Evolutionary conservation across 2,329 filamentous ascomycete species (phyloP).

Genomic region (Triangularia setosa): DNA sequence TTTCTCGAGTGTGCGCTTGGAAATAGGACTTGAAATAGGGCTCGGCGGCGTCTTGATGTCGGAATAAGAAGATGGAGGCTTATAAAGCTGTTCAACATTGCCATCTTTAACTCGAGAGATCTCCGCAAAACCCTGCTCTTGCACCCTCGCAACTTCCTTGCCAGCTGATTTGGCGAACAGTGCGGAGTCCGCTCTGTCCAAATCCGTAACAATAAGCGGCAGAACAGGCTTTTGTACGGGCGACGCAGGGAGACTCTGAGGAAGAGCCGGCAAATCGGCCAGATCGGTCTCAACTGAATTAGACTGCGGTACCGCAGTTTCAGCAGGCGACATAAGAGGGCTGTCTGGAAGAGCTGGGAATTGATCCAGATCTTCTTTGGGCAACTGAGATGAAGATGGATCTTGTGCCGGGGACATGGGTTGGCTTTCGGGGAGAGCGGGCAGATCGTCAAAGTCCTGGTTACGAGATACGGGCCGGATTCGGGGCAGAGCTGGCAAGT

Average conservation of each 20-base stretch:
- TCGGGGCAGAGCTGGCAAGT: neutral
- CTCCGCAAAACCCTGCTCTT: slow-evolving; percentile 8
- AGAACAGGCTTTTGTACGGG: neutral
- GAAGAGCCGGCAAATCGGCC: slow-evolving; percentile 1
- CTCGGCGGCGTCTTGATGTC: slow-evolving; percentile 17
- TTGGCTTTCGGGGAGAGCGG: slow-evolving; percentile 11
- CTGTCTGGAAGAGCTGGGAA: neutral
- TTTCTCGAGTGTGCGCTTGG: slow-evolving; percentile 4
- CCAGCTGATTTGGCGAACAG: neutral
- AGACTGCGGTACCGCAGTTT: neutral
- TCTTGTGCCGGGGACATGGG: neutral
- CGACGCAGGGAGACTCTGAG: slow-evolving; percentile 2
- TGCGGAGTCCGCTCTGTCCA: neutral
- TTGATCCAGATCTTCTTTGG: neutral
- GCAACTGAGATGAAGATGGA: neutral
- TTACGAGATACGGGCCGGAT: neutral
- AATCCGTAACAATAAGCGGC: neutral
- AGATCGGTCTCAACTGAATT: neutral
- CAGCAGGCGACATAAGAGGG: neutral
- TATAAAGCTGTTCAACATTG: neutral
- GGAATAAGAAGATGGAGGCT: slow-evolving; percentile 13
- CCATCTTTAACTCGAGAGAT: neutral
- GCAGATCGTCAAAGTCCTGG: neutral
- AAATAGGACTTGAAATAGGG: slow-evolving; percentile 9
- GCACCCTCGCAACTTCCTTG: slow-evolving; percentile 6